These are phyloP conservation scores for Diaporthe batatas DNA, from an alignment of 2,329 filamentous ascomycete genomes.

Conservation along the genomic window DNA sequence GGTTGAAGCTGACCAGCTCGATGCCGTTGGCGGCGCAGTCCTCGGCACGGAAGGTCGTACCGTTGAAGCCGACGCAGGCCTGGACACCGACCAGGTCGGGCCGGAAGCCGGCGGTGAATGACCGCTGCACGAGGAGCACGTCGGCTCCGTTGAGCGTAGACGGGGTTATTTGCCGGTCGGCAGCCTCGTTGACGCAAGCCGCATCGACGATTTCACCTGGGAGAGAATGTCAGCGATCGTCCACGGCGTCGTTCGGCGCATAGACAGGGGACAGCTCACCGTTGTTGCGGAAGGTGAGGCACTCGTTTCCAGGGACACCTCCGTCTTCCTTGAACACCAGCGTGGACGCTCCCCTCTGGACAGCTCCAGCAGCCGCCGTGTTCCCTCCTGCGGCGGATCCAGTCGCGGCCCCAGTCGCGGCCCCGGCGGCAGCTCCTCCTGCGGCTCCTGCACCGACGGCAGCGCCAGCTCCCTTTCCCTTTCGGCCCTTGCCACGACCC, in stretches of 20 bases:
- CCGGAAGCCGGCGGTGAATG: constrained; percentile 54
- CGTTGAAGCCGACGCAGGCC: constrained; percentile 57
- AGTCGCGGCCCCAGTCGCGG: constrained; percentile 15
- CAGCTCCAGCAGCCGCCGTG: constrained; percentile 16
- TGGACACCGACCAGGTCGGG: constrained; percentile 54
- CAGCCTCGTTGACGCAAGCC: constrained; percentile 53
- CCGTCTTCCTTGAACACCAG: constrained; percentile 56
- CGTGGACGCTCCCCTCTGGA: constrained; percentile 45
- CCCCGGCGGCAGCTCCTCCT: constrained; percentile 13
- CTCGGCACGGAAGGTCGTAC: constrained; percentile 53
- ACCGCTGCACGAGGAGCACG: constrained; percentile 55
- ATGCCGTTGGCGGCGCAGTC: constrained; percentile 50
- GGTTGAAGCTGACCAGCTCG: constrained; percentile 48
- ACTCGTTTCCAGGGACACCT: constrained; percentile 53
- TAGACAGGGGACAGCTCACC: constrained; percentile 44
- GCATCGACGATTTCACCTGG: constrained; percentile 58
- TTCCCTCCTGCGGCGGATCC: neutral
- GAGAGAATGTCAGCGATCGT: constrained; percentile 1
- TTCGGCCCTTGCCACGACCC: neutral
- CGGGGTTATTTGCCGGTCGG: constrained; percentile 57
- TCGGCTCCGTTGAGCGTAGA: constrained; percentile 50
- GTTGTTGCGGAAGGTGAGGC: constrained; percentile 59
- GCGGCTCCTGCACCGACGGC: constrained; percentile 6
- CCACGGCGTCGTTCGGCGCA: no score
- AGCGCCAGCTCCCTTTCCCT: neutral